Base-by-base conservation (phyloP, 495 filamentous ascomycete species). In the Hypoxylon lienhwacheense region DNA sequence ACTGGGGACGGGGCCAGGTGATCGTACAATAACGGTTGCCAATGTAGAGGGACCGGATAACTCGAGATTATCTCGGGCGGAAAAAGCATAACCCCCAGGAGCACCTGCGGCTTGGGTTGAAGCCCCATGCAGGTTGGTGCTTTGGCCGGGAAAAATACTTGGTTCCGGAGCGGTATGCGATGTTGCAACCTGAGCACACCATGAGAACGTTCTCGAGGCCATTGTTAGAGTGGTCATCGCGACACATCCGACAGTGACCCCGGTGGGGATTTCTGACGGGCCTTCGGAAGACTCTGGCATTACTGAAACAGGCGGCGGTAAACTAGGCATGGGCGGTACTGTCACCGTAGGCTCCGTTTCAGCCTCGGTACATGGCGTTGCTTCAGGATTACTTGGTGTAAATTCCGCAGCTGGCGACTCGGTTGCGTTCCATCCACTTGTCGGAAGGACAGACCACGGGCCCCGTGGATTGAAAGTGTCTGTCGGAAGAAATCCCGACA, bases 381-480 rank as follows among this genome's bases (percentile, higher is more conserved):
- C 8, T 16, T 46, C 42, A 22, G 42, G 41, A 17, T 10, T 54
- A 16, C 33, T 35, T 35, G 17, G 33, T 34, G 51, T 12, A 33
- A 35, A 39, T 19, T 47, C 28, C 10, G 25, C 36, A n/a, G 16
- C 43, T 29, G 14, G n/a, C n/a, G 56, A 45, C 19, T 45, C 39
- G 40, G 36, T 61, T 36, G 37, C 52, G 14, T 65, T 67, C 64
- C 64, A 67, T 16, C 64, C 64, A 40, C 58, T 65, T 28, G 53
- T 65, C 14, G 64, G 64, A 12, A 65, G 43, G 14, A 43, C 46
- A 34, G 64, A 66, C 35, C 55, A 61, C 15, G 64, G 64, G 6
- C 47, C 42, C 15, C 52, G 46, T 41, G 63, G 59, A 53, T 44
- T 26, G 21, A 25, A 32, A 29, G 52, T 55, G 33, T 39, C 41